phyloP scores from a whole-genome alignment of 1,284 basidiomycete genomes.

The Rhodotorula mucilaginosa region DNA sequence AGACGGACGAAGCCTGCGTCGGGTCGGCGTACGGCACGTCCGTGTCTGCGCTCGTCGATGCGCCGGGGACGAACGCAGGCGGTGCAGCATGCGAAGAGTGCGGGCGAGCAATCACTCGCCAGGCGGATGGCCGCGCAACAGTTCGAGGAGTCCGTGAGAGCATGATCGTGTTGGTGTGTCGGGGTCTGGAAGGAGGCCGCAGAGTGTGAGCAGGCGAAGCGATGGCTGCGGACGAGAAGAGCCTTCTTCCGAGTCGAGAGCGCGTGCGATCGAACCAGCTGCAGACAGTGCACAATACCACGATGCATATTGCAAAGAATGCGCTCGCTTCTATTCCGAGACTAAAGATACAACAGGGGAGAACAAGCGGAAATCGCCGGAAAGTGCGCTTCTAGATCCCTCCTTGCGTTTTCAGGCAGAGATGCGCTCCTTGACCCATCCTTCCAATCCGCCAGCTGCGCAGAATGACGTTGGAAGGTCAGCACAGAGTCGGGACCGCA shows the following conservation, averaged over 20 bases:
- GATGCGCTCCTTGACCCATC: slow-evolving; percentile 55
- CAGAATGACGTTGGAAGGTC: neutral
- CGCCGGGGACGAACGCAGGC: slow-evolving; percentile 31
- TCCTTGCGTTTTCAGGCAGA: slow-evolving; percentile 23
- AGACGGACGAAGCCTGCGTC: slow-evolving; percentile 22
- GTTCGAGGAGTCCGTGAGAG: slow-evolving; percentile 1
- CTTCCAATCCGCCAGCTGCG: slow-evolving; percentile 54
- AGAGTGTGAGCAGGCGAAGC: neutral
- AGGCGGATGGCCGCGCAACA: neutral
- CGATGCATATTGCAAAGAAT: no score
- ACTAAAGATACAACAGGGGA: neutral
- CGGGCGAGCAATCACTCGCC: neutral
- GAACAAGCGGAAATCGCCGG: neutral
- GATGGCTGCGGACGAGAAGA: neutral
- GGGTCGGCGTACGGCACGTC: slow-evolving; percentile 35
- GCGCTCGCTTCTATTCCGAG: no score
- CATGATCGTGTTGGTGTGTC: neutral
- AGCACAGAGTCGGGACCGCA: neutral
- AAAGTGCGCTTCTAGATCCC: neutral
- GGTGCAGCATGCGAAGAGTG: slow-evolving; percentile 22
- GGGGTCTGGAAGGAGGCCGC: no score
- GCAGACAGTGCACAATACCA: no score
- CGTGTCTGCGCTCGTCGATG: slow-evolving; percentile 38
- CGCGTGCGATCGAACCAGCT: no score
- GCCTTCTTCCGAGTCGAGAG: no score